A percentile compares a stretch with the other conserved stretches of the same genome.
These are phyloP conservation scores for Coccinonectria pachysandricola DNA, from an alignment of 2,329 filamentous ascomycete species.

Conservation along the genomic window DNA sequence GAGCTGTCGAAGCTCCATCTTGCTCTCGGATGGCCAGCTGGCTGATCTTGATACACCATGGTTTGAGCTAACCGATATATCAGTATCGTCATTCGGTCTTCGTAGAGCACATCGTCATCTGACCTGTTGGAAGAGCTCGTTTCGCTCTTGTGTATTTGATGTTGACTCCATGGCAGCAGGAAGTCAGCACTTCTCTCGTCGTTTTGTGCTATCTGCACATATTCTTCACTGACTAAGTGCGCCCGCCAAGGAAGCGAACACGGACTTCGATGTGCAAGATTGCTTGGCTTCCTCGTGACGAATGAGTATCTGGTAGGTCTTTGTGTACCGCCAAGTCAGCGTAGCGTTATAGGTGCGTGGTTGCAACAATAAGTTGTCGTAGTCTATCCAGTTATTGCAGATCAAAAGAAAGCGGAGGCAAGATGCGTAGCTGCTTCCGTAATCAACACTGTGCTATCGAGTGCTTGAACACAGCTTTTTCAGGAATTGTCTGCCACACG, in stretches of 20 bases:
- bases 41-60: slow-evolving; percentile 50
- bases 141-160: slow-evolving; percentile 15
- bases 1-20: slow-evolving; percentile 30
- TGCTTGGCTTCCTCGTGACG: too few species aligned
- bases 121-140: slow-evolving; percentile 24
- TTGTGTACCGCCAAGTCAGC: too few species aligned
- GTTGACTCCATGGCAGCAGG: slow-evolving; percentile 17
- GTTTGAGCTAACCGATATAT: slow-evolving; percentile 43
- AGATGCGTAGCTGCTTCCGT: too few species aligned
- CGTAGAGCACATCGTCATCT: not conserved
- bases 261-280: slow-evolving; percentile 2
- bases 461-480: too few species aligned
- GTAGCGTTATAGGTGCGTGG: too few species aligned
- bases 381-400: too few species aligned
- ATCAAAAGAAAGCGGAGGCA: too few species aligned
- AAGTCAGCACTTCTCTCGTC: slow-evolving; percentile 14
- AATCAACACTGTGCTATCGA: too few species aligned
- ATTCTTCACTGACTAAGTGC: slow-evolving; percentile 7
- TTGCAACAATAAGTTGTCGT: too few species aligned
- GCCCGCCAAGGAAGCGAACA: slow-evolving; percentile 7
- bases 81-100: slow-evolving; percentile 1
- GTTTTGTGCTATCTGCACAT: slow-evolving; percentile 12
- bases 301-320: not conserved
- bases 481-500: too few species aligned
- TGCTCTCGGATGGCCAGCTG: slow-evolving; percentile 42